These are phyloP conservation scores for Saitozyma podzolica DNA, from an alignment of 768 basidiomycete genomes.

Conservation along the genomic window DNA sequence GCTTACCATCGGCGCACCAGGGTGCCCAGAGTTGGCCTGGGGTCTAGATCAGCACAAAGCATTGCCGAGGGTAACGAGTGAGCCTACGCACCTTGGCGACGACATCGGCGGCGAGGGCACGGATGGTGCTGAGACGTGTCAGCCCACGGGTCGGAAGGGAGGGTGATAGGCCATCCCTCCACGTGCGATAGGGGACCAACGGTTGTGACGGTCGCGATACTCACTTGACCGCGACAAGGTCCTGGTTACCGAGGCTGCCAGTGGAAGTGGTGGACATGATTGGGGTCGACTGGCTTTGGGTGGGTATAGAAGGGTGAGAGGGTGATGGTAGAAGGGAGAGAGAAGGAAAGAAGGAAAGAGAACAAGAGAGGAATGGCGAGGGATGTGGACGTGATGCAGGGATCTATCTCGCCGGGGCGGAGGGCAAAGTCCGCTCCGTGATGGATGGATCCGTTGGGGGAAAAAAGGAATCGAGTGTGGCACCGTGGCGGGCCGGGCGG, in stretches of 20 bases:
- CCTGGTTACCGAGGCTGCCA: constrained; percentile 15
- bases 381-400: too few species aligned
- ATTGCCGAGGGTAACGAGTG: too few species aligned
- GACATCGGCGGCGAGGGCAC: constrained; percentile 53
- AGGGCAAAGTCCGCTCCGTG: too few species aligned
- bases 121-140: constrained; percentile 45
- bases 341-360: neutral
- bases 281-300: constrained; percentile 7
- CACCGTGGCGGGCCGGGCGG: too few species aligned
- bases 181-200: neutral
- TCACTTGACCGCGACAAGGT: constrained; percentile 35
- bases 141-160: neutral
- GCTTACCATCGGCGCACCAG: constrained; percentile 91
- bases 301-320: neutral
- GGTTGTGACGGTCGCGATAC: neutral
- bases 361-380: neutral
- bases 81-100: constrained; percentile 47
- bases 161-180: too few species aligned
- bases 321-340: neutral
- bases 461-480: too few species aligned
- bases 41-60: constrained; percentile 1
- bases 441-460: too few species aligned
- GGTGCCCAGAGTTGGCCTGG: constrained; percentile 89
- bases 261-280: constrained; percentile 15
- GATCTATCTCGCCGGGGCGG: too few species aligned